Percentiles rank a stretch among this genome's conserved stretches.
These are phyloP conservation scores for Skeletonema tropicum DNA, from an alignment of 108 stramenopile species.

Conservation along the genomic window DNA sequence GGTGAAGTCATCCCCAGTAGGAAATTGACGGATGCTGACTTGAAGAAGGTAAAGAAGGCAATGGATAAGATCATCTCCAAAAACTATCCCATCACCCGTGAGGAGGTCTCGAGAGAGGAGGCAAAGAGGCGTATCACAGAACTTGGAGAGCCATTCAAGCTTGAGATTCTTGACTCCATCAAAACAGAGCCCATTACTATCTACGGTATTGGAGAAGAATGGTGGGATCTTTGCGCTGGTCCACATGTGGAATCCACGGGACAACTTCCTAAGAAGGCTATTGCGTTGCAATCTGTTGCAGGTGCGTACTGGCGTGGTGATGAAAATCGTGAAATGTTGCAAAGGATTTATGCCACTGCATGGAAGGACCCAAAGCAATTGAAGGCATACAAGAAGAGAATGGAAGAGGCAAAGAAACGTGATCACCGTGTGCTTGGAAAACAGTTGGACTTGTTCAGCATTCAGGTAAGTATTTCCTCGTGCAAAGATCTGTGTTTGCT, in stretches of 20 bases:
- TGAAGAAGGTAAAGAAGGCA: conserved; percentile 92
- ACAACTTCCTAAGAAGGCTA: conserved; percentile 83
- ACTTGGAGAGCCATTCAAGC: conserved; percentile 92
- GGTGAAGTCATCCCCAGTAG: conserved; percentile 65
- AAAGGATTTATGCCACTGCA: conserved; percentile 96
- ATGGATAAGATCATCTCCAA: conserved; percentile 96
- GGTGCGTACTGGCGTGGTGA: conserved; percentile 99
- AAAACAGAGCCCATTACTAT: conserved; percentile 95
- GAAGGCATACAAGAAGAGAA: conserved; percentile 82
- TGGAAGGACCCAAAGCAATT: conserved; percentile 91
- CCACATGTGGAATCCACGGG: conserved; percentile 94
- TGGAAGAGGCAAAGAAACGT: conserved; percentile 96
- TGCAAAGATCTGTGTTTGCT: background rate
- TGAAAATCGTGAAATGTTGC: conserved; percentile 93
- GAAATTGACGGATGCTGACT: conserved; percentile 82
- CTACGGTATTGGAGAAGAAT: conserved; percentile 94
- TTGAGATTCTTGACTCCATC: conserved; percentile 93
- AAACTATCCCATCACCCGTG: conserved; percentile 85
- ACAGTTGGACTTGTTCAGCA: conserved; percentile 94
- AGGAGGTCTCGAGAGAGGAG: conserved; percentile 93
- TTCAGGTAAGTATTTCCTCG: conserved; percentile 67
- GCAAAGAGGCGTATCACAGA: conserved; percentile 83
- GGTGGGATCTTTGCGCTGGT: conserved; percentile 99
- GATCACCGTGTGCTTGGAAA: conserved; percentile 97
- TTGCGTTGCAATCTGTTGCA: conserved; percentile 87